Evolutionary conservation across 2,329 filamentous ascomycete species (phyloP).

Genomic region (Sphaerulina vaccinii): DNA sequence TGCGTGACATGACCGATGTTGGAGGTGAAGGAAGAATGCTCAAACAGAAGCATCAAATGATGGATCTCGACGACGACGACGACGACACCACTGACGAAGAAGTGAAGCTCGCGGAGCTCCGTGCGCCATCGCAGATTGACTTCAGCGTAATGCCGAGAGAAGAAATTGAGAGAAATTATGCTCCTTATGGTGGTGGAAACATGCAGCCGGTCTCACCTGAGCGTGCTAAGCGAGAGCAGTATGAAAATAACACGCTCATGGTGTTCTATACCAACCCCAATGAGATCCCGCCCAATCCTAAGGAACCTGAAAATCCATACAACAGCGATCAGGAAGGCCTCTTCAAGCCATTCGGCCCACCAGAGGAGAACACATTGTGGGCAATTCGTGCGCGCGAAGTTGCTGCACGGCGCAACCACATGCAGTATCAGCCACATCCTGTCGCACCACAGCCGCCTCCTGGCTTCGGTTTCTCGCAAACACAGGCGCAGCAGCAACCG

Average conservation of each 20-base stretch:
- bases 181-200: slow-evolving; percentile 46
- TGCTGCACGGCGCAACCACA: slow-evolving; percentile 18
- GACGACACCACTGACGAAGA: slow-evolving; percentile 56
- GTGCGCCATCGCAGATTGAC: slow-evolving; percentile 40
- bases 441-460: slow-evolving; percentile 14
- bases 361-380: slow-evolving; percentile 34
- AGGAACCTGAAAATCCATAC: slow-evolving; percentile 45
- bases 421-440: background rate
- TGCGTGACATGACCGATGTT: slow-evolving; percentile 70
- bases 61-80: slow-evolving; percentile 63
- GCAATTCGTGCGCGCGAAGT: slow-evolving; percentile 21
- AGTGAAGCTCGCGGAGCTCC: slow-evolving; percentile 51
- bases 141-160: slow-evolving; percentile 44
- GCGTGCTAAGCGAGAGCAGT: slow-evolving; percentile 44
- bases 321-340: slow-evolving; percentile 29
- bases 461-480: slow-evolving; percentile 15
- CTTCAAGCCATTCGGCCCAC: slow-evolving; percentile 41
- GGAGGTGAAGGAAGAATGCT: slow-evolving; percentile 60
- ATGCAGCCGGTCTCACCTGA: slow-evolving; percentile 43
- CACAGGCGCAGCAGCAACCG: slow-evolving; percentile 9
- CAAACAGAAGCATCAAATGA: slow-evolving; percentile 61
- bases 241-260: slow-evolving; percentile 49
- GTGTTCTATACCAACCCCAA: slow-evolving; percentile 46
- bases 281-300: slow-evolving; percentile 49
- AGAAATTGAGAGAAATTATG: slow-evolving; percentile 47